Base-by-base conservation (phyloP, 148 eudicot species). In the Arctostaphylos glauca region DNA sequence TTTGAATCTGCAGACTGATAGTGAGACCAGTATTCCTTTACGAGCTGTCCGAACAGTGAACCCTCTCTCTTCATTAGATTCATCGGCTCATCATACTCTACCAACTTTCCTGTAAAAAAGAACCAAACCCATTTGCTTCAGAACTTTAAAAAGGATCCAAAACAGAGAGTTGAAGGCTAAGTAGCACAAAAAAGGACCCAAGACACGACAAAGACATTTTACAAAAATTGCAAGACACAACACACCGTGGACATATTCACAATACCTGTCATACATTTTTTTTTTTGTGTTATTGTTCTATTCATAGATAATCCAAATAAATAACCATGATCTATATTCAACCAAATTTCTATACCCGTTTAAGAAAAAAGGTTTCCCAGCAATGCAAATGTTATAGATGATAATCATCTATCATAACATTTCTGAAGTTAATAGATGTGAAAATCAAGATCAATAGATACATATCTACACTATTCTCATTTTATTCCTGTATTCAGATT, bases 21-120 rank as follows among this genome's bases (percentile, higher is more conserved):
- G 80, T 94, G 96, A 79, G 98, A 95, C 98, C 98, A 95, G 66
- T 94, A 94, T 85, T 95, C 98, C 89, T 91, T 88, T 1, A 95
- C 98, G 21, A 95, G 95, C 78, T 91, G 90, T 76, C 89, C 92
- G 80, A 95, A 95, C 73, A 95, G 70, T 2, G 98, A 95, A 55
- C 80, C 96, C 80, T 94, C 96, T 58, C 78, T 88, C 83, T 90
- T 90, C 88, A 94, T 95, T 58, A 95, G 84, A 85, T 89, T 86
- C 92, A 89, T 90, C 6, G 98, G 98, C 81, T 91, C 90, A 80
- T 95, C 98, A 83, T 87, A 95, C 88, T 95, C 98, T 74, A 91
- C 91, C 73, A 95, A 46, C 89, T 87, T 90, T 9, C 98, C 98
- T 95, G 89, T 68, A 82, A 70, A 68, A 68, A 23, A 48, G 62